Evolutionary conservation across 306 rosid species (phyloP).

Genomic region (Geum urbanum): DNA sequence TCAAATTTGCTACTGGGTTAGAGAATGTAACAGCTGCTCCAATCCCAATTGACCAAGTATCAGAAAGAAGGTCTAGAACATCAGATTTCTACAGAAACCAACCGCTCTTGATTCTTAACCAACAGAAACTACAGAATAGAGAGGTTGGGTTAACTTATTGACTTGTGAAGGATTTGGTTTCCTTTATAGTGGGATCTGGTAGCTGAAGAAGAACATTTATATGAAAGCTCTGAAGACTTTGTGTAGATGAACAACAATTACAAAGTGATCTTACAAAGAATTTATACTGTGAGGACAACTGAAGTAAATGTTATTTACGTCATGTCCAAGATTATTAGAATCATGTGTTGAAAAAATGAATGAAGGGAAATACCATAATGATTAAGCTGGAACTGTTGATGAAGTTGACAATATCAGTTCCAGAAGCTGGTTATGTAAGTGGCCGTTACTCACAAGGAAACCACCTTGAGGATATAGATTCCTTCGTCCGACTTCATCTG

Average conservation of each 20-base stretch:
- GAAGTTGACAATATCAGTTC: conserved; percentile 44
- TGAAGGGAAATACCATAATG: background rate
- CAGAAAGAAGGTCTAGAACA: background rate
- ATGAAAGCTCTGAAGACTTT: background rate
- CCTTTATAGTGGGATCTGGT: background rate
- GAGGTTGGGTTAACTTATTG: background rate
- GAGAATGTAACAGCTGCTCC: background rate
- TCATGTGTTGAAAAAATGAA: background rate
- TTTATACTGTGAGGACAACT: background rate
- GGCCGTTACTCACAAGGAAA: conserved; percentile 60
- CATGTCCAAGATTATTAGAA: background rate
- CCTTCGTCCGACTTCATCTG: conserved; percentile 57
- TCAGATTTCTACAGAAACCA: background rate
- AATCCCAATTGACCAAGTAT: background rate
- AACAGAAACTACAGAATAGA: background rate
- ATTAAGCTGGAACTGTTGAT: conserved; percentile 16
- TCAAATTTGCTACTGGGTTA: background rate
- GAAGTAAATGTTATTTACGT: background rate
- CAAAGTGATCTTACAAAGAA: background rate
- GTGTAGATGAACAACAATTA: background rate
- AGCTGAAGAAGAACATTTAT: background rate
- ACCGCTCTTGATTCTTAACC: background rate
- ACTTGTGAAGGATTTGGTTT: background rate
- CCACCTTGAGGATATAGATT: conserved; percentile 66
- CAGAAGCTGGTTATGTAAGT: conserved; percentile 50